Percentiles rank a stretch among this genome's conserved stretches.
phyloP scores from a whole-genome alignment of 2,329 filamentous ascomycete genomes.

The Penicillium sumatraense region DNA sequence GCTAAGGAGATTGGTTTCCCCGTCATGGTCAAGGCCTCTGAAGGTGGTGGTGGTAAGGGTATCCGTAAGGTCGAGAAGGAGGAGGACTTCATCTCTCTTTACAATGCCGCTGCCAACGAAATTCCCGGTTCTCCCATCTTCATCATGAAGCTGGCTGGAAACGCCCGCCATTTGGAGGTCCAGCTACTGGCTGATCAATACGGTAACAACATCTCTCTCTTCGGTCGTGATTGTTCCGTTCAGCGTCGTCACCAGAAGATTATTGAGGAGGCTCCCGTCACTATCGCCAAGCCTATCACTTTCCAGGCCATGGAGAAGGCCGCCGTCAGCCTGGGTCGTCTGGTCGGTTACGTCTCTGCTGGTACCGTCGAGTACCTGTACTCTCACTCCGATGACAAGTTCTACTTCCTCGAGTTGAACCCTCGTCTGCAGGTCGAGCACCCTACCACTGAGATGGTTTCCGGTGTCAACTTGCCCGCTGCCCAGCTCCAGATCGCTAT shows the following conservation, averaged over 20 bases:
- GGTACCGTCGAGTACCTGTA: conserved; percentile 99
- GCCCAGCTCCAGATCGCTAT: conserved; percentile 98
- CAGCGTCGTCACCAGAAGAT: conserved; percentile 99
- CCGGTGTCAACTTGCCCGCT: conserved; percentile 93
- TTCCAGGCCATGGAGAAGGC: conserved; percentile 98
- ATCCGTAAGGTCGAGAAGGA: conserved; percentile 92
- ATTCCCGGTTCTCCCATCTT: conserved; percentile 99
- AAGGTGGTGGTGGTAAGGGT: conserved; percentile 98
- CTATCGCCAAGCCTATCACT: conserved; percentile 84
- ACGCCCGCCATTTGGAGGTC: conserved; percentile 94
- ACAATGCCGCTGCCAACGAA: conserved; percentile 95
- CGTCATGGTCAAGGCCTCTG: conserved; percentile 99
- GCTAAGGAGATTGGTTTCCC: conserved; percentile 94
- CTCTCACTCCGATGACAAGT: conserved; percentile 96
- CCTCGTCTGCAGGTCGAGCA: conserved; percentile 99
- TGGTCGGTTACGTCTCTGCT: conserved; percentile 97
- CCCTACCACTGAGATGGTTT: conserved; percentile 99
- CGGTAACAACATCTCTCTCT: conserved; percentile 98
- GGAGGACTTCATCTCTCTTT: conserved; percentile 81
- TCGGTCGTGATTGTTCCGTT: conserved; percentile 97
- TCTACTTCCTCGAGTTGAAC: conserved; percentile 99
- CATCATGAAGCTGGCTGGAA: conserved; percentile 99
- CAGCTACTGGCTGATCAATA: conserved; percentile 98
- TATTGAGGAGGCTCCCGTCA: conserved; percentile 97
- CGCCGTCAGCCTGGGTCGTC: conserved; percentile 86